These are phyloP conservation scores for Torulaspora delbrueckii DNA, from an alignment of 805 yeast genomes.

Conservation along the genomic window DNA sequence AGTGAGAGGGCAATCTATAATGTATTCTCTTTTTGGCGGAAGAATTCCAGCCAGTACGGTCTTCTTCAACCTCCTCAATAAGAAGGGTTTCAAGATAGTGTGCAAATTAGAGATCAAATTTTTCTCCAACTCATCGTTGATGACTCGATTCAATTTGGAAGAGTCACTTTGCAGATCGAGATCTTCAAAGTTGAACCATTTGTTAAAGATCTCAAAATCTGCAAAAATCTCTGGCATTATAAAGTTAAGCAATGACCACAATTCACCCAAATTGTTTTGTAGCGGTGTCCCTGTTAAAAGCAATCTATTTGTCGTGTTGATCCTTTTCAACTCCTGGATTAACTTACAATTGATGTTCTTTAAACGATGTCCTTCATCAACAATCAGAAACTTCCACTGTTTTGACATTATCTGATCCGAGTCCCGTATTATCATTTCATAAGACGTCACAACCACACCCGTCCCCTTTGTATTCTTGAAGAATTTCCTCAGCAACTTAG, in stretches of 20 bases:
- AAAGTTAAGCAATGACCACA: conserved; percentile 90
- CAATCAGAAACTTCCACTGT: conserved; percentile 78
- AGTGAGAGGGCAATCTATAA: conserved; percentile 67
- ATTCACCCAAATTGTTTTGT: conserved; percentile 83
- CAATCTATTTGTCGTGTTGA: conserved; percentile 64
- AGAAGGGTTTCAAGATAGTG: conserved; percentile 81
- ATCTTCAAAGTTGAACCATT: conserved; percentile 86
- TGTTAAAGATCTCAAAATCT: conserved; percentile 82
- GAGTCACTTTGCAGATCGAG: conserved; percentile 35
- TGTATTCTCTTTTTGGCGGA: conserved; percentile 88
- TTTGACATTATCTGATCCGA: conserved; percentile 46
- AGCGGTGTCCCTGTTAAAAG: conserved; percentile 94
- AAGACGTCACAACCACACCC: conserved; percentile 70
- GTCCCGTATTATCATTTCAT: conserved; percentile 75
- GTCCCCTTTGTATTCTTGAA: conserved; percentile 37
- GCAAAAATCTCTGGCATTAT: conserved; percentile 90
- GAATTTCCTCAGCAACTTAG: conserved; percentile 36
- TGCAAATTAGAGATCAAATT: conserved; percentile 73
- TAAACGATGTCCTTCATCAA: conserved; percentile 93
- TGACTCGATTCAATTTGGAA: conserved; percentile 37
- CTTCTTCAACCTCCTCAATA: conserved; percentile 73
- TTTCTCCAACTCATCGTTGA: conserved; percentile 54
- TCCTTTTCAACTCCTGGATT: conserved; percentile 63
- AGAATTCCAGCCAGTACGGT: conserved; percentile 59
- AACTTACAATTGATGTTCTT: conserved; percentile 78